Evolutionary conservation across 2,329 filamentous ascomycete species (phyloP).

Genomic region (Mycosphaerella sp.): DNA sequence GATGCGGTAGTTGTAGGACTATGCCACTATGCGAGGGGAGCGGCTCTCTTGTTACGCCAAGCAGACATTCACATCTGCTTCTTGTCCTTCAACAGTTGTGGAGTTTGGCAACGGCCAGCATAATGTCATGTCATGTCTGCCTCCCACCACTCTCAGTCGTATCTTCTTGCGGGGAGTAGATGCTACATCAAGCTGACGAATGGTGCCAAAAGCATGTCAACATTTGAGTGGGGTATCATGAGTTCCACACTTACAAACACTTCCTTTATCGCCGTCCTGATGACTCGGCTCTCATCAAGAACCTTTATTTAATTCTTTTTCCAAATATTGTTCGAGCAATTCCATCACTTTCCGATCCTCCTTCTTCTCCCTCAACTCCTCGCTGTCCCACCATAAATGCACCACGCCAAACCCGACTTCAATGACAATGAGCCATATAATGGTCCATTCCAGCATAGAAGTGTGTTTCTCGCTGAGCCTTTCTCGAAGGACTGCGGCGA

Average conservation of each 20-base stretch:
- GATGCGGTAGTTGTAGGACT: not conserved
- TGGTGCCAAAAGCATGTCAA: not conserved
- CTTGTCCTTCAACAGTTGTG: no score
- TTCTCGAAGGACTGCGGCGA: conserved; percentile 62
- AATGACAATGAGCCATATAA: conserved; percentile 86
- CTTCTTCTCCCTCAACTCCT: conserved; percentile 39
- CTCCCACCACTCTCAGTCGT: not conserved
- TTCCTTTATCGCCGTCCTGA: not conserved
- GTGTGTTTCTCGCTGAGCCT: conserved; percentile 65
- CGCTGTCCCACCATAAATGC: conserved; percentile 59
- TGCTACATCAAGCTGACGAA: not conserved
- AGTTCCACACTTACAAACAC: not conserved
- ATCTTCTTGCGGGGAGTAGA: not conserved
- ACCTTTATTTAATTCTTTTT: conserved; percentile 19
- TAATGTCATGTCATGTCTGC: not conserved
- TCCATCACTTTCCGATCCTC: conserved; percentile 39
- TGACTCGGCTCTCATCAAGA: not conserved
- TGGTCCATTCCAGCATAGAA: conserved; percentile 85
- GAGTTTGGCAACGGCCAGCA: no score
- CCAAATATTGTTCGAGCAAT: conserved; percentile 36
- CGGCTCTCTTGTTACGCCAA: no score
- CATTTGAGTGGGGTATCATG: not conserved
- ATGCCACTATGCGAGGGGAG: no score
- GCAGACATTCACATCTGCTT: no score
- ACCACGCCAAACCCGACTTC: conserved; percentile 85